Evolutionary conservation across 208 protist genomes (phyloP), one percentile per base, ranked within the genome.

Genomic region (Acanthamoeba healyi): DNA sequence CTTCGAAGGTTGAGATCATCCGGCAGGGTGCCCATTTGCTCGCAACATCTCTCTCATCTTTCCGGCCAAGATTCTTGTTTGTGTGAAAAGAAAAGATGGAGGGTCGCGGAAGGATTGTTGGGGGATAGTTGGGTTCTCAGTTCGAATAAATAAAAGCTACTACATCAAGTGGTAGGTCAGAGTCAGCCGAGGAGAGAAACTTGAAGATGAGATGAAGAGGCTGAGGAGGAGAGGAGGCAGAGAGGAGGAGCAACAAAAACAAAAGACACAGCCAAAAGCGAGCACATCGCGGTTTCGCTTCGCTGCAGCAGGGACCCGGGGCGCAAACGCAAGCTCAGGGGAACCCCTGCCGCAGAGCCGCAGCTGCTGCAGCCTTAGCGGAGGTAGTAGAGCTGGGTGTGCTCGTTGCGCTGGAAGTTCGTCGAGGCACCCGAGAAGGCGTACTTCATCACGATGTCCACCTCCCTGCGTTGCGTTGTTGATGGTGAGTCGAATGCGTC

Each of bases 371-470:
- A 79, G 38, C 44, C 38, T 58, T 58, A 86, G 32, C 77, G 77
- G 15, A 86, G 44, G 77, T 15, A 86, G 77, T 86, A 86, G 77
- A 86, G 77, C 46, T 86, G 77, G 26, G 77, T 86, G 77, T 86
- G 77, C 44, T 86, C 77, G 44, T 40, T 32, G 46, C 77, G 77
- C 77, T 51, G 24, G 44, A 40, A 58, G 77, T 86, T 86, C 42
- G 77, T 86, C 7, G 77, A 86, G 46, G 77, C 77, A 40, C 40
- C 44, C 40, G 77, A 86, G 77, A 86, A 58, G 44, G 44, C 77
- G 77, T 86, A 86, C 77, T 86, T 86, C 77, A 86, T 86, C 29
- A 86, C 77, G 77, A 86, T 86, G 44, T 86, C 77, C 22, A 86
- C 77, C 44, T 86, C 77, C 77, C 77, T 61, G 54, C 44, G 44